phyloP scores from a whole-genome alignment of 352 stramenopile genomes.

The Phytophthora syringae region DNA sequence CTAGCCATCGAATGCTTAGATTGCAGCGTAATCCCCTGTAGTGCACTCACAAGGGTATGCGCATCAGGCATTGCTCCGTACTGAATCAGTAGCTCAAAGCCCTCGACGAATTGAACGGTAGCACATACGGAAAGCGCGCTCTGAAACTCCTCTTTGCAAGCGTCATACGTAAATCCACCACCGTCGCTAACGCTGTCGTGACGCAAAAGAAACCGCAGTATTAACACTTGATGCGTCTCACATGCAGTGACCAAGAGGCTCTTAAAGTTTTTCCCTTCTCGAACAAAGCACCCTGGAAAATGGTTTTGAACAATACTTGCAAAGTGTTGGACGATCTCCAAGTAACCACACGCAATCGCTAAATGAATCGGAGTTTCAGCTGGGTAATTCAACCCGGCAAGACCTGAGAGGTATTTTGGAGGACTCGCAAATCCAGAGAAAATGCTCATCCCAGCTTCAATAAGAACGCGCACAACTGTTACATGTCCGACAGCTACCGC shows the following conservation, averaged over 20 bases:
- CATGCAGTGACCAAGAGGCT: conserved; percentile 62
- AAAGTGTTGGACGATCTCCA: conserved; percentile 53
- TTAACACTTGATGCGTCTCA: conserved; percentile 33
- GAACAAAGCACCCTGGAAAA: conserved; percentile 52
- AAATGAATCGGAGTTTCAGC: conserved; percentile 56
- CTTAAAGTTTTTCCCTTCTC: conserved; percentile 42
- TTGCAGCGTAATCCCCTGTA: conserved; percentile 35
- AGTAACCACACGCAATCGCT: conserved; percentile 53
- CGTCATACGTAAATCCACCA: conserved; percentile 47
- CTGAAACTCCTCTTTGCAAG: conserved; percentile 53
- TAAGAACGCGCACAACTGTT: conserved; percentile 39
- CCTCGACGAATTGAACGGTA: conserved; percentile 44
- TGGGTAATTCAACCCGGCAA: conserved; percentile 11
- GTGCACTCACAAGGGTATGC: conserved; percentile 33
- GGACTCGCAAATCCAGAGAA: conserved; percentile 19
- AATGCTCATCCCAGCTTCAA: conserved; percentile 56
- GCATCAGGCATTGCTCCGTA: conserved; percentile 43
- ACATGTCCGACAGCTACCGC: conserved; percentile 44
- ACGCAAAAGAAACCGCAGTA: conserved; percentile 51
- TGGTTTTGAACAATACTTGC: conserved; percentile 48
- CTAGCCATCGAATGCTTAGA: conserved; percentile 10
- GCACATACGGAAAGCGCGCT: conserved; percentile 45
- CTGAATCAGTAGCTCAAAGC: conserved; percentile 45
- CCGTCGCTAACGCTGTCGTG: conserved; percentile 20
- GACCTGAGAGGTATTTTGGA: background rate